Conservation (phyloP, 2,329 filamentous ascomycete species). For the Fusarium euwallaceae region DNA sequence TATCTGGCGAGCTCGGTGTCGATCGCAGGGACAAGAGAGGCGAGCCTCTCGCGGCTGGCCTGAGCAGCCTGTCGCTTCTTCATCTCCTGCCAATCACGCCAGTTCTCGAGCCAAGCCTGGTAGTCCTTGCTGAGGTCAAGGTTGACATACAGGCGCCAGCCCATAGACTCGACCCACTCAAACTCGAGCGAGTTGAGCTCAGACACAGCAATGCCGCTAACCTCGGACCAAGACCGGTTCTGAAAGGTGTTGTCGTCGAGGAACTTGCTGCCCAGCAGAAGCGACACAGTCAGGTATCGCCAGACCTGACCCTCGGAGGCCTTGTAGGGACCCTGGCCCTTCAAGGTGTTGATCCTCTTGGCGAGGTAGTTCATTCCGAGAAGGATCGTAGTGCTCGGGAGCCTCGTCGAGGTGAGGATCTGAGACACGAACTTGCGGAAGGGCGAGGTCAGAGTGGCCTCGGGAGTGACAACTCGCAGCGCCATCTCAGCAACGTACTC, state of each 20-base stretch:
- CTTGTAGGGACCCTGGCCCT: constrained; percentile 65
- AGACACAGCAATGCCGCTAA: constrained; percentile 86
- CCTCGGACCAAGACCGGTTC: constrained; percentile 96
- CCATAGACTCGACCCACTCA: constrained; percentile 87
- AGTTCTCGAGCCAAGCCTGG: constrained; percentile 72
- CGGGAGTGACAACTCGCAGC: constrained; percentile 68
- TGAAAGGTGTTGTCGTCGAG: constrained; percentile 98
- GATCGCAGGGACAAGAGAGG: constrained; percentile 62
- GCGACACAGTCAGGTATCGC: constrained; percentile 85
- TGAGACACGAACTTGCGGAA: constrained; percentile 94
- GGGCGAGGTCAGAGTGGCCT: constrained; percentile 70
- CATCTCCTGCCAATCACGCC: constrained; percentile 68
- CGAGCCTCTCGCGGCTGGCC: constrained; percentile 63
- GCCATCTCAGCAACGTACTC: constrained; percentile 95
- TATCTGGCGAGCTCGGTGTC: constrained; percentile 59
- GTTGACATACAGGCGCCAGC: constrained; percentile 89
- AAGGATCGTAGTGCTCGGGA: constrained; percentile 92
- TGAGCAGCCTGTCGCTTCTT: constrained; percentile 67
- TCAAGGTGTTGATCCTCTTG: constrained; percentile 83
- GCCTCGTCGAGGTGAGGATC: constrained; percentile 88
- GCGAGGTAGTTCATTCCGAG: constrained; percentile 91
- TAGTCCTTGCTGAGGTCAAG: constrained; percentile 81
- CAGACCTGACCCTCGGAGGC: constrained; percentile 81
- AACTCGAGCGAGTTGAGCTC: constrained; percentile 90
- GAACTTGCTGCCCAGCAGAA: constrained; percentile 94